Evolutionary conservation across 768 basidiomycete species (phyloP).

Genomic region (Boletus insuetus): DNA sequence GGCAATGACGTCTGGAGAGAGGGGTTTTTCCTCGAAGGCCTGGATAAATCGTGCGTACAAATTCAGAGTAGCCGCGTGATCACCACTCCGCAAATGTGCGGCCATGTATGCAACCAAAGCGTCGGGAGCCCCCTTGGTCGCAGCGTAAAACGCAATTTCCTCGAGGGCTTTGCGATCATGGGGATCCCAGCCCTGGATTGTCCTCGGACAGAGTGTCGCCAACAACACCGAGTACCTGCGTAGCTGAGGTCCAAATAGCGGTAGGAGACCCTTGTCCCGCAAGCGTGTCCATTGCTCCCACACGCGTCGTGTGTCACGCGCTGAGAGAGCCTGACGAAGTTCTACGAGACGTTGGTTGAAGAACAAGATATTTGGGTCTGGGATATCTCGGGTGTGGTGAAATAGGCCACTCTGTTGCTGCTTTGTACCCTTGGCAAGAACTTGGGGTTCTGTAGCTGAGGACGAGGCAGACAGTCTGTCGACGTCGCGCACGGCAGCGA

Average conservation of each 20-base stretch:
- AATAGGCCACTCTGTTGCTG: conserved; percentile 4
- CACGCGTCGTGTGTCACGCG: conserved; percentile 32
- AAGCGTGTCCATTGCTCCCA: conserved; percentile 43
- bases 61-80: conserved; percentile 42
- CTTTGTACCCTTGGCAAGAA: conserved; percentile 5
- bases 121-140: conserved; percentile 41
- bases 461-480: background rate
- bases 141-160: conserved; percentile 50
- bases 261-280: conserved; percentile 41
- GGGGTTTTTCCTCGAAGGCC: conserved; percentile 17
- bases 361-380: conserved; percentile 32
- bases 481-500: conserved; percentile 5
- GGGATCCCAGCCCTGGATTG: conserved; percentile 24
- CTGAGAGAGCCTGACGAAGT: conserved; percentile 38
- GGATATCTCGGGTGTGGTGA: conserved; percentile 8
- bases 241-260: conserved; percentile 46
- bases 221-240: conserved; percentile 39
- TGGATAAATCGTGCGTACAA: conserved; percentile 43
- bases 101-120: conserved; percentile 53
- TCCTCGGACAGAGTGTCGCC: conserved; percentile 25
- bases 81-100: conserved; percentile 38
- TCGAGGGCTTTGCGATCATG: conserved; percentile 34
- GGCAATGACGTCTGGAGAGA: conserved; percentile 12
- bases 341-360: conserved; percentile 37
- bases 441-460: background rate